Percentiles rank a stretch among this genome's conserved stretches.
These are phyloP conservation scores for Hymenoscyphus linearis DNA, from an alignment of 2,329 filamentous ascomycete species.

Conservation along the genomic window DNA sequence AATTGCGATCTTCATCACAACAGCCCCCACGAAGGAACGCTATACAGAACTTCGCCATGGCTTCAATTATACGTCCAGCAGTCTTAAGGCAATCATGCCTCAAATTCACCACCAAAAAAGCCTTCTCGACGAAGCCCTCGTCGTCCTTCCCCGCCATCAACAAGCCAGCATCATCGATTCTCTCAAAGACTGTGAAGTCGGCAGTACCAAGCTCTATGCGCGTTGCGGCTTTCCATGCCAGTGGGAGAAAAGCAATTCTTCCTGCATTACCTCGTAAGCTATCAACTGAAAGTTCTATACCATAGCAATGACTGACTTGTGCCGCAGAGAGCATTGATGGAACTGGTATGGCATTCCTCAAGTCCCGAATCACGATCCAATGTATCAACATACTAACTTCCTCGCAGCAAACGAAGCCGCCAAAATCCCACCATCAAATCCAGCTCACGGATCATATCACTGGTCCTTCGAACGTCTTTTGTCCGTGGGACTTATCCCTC, in stretches of 20 bases:
- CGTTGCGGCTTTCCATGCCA: constrained; percentile 82
- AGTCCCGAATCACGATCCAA: background rate
- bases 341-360: constrained; percentile 50
- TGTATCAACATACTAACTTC: constrained; percentile 17
- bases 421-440: constrained; percentile 63
- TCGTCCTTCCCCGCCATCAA: constrained; percentile 30
- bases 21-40: constrained; percentile 11
- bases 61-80: constrained; percentile 45
- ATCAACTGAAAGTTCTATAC: background rate
- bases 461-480: constrained; percentile 93
- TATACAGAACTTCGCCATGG: constrained; percentile 37
- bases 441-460: constrained; percentile 92
- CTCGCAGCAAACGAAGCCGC: constrained; percentile 77
- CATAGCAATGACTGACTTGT: constrained; percentile 38
- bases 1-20: background rate
- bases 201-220: constrained; percentile 38
- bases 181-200: constrained; percentile 33
- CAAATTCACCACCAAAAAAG: constrained; percentile 38
- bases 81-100: constrained; percentile 43
- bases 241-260: constrained; percentile 67
- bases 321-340: constrained; percentile 66
- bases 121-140: constrained; percentile 38
- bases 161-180: constrained; percentile 26
- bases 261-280: constrained; percentile 79
- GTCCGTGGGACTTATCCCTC: constrained; percentile 74